Evolutionary conservation across 805 yeast species (phyloP).

Genomic region (Kockiozyma suomiensis): DNA sequence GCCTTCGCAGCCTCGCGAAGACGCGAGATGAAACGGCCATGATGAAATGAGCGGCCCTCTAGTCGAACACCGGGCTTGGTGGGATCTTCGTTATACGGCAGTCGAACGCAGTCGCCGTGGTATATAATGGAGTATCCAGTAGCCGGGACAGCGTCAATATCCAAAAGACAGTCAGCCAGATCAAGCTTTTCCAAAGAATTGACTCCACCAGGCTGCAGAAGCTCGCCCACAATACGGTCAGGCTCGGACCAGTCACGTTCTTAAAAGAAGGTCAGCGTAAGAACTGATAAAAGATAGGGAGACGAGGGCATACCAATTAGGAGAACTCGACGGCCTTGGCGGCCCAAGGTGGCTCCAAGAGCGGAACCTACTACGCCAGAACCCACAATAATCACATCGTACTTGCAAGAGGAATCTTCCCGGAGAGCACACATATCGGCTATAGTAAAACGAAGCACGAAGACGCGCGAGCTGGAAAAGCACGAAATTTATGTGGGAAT

Average conservation of each 20-base stretch:
- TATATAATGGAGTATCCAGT: conserved; percentile 80
- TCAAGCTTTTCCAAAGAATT: conserved; percentile 81
- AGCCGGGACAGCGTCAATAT: conserved; percentile 75
- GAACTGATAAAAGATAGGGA: background rate
- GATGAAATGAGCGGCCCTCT: conserved; percentile 87
- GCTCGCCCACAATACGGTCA: conserved; percentile 95
- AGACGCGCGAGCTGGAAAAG: background rate
- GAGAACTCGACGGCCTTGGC: conserved; percentile 83
- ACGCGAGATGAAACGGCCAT: conserved; percentile 82
- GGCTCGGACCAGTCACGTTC: conserved; percentile 94
- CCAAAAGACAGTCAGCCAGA: conserved; percentile 71
- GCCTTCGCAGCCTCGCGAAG: conserved; percentile 67
- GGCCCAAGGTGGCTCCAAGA: conserved; percentile 83
- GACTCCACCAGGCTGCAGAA: conserved; percentile 96
- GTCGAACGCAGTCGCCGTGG: conserved; percentile 56
- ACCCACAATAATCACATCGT: conserved; percentile 90
- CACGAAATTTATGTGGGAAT: background rate
- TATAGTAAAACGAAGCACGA: background rate
- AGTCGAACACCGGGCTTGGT: conserved; percentile 38
- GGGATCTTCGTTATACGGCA: conserved; percentile 62
- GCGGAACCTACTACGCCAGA: conserved; percentile 99
- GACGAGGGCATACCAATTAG: conserved; percentile 44
- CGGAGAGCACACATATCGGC: background rate
- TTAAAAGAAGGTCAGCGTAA: background rate
- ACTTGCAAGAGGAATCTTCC: conserved; percentile 39